Percentiles rank a stretch among this genome's conserved stretches.
Conservation (phyloP, 192 early-diverging fungal species). For the Borealophlyctis nickersoniae region DNA sequence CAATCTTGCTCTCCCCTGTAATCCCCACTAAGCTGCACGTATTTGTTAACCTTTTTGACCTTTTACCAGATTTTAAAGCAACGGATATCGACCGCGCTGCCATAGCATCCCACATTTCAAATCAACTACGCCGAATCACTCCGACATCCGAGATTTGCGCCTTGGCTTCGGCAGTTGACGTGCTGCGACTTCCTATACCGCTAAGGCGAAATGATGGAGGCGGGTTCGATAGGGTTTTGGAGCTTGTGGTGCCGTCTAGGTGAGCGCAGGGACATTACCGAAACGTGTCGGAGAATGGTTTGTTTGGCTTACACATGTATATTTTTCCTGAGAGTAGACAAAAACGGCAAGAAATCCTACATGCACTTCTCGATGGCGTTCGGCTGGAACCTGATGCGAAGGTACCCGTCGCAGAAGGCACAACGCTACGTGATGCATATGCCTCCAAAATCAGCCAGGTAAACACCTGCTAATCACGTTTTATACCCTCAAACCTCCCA, state of each 20-base stretch:
- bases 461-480: not conserved
- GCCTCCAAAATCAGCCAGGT: slow-evolving; percentile 5
- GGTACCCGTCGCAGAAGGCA: too few relatives aligned
- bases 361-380: not conserved
- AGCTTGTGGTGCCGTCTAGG: slow-evolving; percentile 11
- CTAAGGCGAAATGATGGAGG: slow-evolving; percentile 9
- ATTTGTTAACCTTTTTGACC: not conserved
- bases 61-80: slow-evolving; percentile 9
- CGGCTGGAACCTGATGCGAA: slow-evolving; percentile 1
- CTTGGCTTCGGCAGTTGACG: slow-evolving; percentile 6
- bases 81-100: slow-evolving; percentile 21
- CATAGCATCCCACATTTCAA: slow-evolving; percentile 16
- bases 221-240: slow-evolving; percentile 24
- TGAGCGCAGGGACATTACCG: slow-evolving; percentile 15
- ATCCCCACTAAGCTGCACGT: not conserved
- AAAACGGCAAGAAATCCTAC: slow-evolving; percentile 16
- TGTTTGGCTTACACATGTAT: too few relatives aligned
- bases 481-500: not conserved
- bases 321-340: slow-evolving; percentile 2
- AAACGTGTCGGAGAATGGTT: not conserved
- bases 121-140: slow-evolving; percentile 1
- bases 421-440: too few relatives aligned
- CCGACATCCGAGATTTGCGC: slow-evolving; percentile 17
- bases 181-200: not conserved
- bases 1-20: not conserved